Base-by-base conservation (phyloP, 2,329 filamentous ascomycete species). In the Colletotrichum somersetense region DNA sequence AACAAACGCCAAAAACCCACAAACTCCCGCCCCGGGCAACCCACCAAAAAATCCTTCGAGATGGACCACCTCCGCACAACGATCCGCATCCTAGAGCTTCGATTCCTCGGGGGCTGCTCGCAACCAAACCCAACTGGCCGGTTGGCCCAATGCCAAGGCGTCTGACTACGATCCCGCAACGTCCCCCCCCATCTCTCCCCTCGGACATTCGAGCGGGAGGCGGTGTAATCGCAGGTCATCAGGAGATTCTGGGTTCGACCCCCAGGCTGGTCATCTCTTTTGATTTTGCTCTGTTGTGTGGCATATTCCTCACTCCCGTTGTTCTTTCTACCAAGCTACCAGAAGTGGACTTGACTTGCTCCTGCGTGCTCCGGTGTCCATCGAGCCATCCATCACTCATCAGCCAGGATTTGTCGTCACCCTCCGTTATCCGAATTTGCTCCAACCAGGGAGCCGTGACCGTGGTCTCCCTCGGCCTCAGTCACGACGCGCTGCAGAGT, bases 141-240 rank as follows among this genome's bases (percentile, higher is more conserved):
- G 69, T 72, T 80, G 79, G 78, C 77, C 77, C 77, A 79, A 79
- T 81, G 79, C 75, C 79, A 82, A 81, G 80, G 79, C 80, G 80
- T 81, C 78, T 81, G 79, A 82, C 80, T 81, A 81, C 79, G 79
- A 81, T 48, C 35, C 59, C 42, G 16, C 33, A 40, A n/a, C 53
- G 23, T 23, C 11, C 20, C 14, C 10, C 14, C 11, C 14, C 10
- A 10, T 8, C 4, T 52, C 14, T 14, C 14, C 14, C 30, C 16
- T 14, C 44, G 14, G 20, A 8, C 59, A 7, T 30, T 50, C 20
- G 30, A 38, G 59, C 5, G n/a, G 44, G 59, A 26, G 30, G 42
- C 38, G 59, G 30, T 6, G 16, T 12, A 18, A 18, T 4, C 8
- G 33, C 30, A 16, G 33, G 61, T 40, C 50, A 72, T 72, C 69